Percentiles rank a stretch among this genome's conserved stretches.
phyloP scores from a whole-genome alignment of 306 rosid species.

The Pterocarpus macrocarpus region DNA sequence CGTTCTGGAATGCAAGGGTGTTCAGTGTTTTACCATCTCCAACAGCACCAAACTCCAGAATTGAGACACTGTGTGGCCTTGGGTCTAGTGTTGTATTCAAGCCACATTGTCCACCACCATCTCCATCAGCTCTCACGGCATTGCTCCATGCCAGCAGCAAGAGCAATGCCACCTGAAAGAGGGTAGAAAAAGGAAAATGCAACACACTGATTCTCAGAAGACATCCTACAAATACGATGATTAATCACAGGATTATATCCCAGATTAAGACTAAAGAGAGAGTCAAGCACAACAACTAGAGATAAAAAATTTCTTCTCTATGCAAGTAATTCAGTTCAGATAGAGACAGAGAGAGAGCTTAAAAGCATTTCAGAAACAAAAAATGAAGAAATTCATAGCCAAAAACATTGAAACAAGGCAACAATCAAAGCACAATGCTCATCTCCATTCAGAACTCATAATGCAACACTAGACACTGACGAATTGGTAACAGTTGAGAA shows the following conservation, averaged over 20 bases:
- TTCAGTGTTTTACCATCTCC: slow-evolving; percentile 94
- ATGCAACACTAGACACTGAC: background rate
- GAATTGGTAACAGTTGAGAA: slow-evolving; percentile 1
- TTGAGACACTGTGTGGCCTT: slow-evolving; percentile 96
- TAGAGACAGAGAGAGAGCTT: background rate
- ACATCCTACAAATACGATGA: slow-evolving; percentile 37
- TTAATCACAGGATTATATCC: slow-evolving; percentile 1
- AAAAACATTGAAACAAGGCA: slow-evolving; percentile 4
- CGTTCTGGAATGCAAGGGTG: slow-evolving; percentile 95
- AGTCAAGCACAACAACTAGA: background rate
- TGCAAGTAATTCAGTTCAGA: slow-evolving; percentile 22
- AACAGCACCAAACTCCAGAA: slow-evolving; percentile 93
- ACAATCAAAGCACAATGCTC: slow-evolving; percentile 5
- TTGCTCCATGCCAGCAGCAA: slow-evolving; percentile 87
- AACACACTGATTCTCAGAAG: slow-evolving; percentile 53
- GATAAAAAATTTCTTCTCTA: slow-evolving; percentile 11
- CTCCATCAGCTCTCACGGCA: slow-evolving; percentile 62
- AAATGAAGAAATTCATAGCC: slow-evolving; percentile 6
- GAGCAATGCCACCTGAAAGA: slow-evolving; percentile 87
- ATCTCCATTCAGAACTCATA: background rate
- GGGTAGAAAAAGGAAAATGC: slow-evolving; percentile 31
- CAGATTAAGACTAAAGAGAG: background rate
- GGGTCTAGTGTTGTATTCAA: slow-evolving; percentile 69
- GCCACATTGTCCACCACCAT: slow-evolving; percentile 70
- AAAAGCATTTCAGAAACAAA: slow-evolving; percentile 8